Percentiles rank a stretch among this genome's conserved stretches.
phyloP scores from a whole-genome alignment of 441 rosid genomes.

The Capsella rubella region DNA sequence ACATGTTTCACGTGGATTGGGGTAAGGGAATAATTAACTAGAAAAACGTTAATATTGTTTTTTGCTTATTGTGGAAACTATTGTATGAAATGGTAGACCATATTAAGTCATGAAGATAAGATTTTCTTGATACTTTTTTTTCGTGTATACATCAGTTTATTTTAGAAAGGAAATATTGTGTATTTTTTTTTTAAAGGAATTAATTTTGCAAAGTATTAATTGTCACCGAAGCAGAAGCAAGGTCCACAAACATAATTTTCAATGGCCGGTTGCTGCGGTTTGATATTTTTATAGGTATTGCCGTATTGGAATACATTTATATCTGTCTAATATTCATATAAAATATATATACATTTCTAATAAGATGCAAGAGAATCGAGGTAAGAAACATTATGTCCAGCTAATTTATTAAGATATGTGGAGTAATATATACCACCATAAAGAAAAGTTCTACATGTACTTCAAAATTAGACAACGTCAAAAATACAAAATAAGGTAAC shows the following conservation, averaged over 20 bases:
- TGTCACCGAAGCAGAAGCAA: not conserved
- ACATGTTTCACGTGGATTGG: conserved; percentile 10
- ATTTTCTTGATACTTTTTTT: not conserved
- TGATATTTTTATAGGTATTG: no score
- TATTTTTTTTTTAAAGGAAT: not conserved
- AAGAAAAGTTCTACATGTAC: not conserved
- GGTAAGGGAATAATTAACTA: not conserved
- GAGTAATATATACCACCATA: not conserved
- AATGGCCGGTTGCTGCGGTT: not conserved
- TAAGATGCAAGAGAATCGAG: not conserved
- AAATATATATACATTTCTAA: no score
- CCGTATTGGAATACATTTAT: no score
- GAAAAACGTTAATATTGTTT: not conserved
- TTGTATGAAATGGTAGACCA: not conserved
- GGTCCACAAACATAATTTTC: not conserved
- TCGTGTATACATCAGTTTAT: not conserved
- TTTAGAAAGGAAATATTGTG: not conserved
- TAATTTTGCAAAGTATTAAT: not conserved
- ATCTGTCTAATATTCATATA: not conserved
- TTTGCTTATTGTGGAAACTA: not conserved
- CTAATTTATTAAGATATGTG: not conserved
- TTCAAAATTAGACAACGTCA: no score
- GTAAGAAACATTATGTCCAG: not conserved
- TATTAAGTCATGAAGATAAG: conserved; percentile 1
- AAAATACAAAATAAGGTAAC: no score